Evolutionary conservation across 192 early-diverging fungal species (phyloP), one percentile per base, ranked within the genome.

Genomic region (Entomortierella chlamydospora): DNA sequence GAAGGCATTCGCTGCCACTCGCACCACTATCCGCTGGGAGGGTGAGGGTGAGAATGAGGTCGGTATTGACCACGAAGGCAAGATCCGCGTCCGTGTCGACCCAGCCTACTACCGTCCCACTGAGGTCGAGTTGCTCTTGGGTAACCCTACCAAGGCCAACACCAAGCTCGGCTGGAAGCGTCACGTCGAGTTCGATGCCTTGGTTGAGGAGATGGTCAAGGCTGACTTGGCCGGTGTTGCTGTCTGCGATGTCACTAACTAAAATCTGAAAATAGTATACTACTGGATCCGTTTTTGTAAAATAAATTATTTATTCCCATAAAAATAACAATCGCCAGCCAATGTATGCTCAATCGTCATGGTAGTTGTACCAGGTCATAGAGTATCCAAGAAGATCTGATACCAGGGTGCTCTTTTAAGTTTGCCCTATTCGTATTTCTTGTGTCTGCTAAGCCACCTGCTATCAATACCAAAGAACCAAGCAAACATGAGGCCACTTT

Each of bases 101-200:
- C 83, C 87, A 31, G 87, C 88, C 60, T 93, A 93, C 77, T 93
- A 91, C 87, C 90, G 92, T 65, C 92, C 92, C 41, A 87, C 92
- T 37, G 92, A 93, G 78, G 92, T 93, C 22, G 92, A 93, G 57
- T 49, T 92, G 4, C 81, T 93, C 37, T 81, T 92, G 47, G 92
- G 92, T 43, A 85, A 92, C 70, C 90, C 92, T 39, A 68, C 88
- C 17, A 93, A 93, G 83, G 90, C 92, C 18, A 84, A 88, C 57
- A 85, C 83, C 57, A 74, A 81, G 30, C 83, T 47, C 45, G 45
- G 45, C 45, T 47, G 45, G 45, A 47, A 47, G 45, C 45, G 45
- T 47, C 5, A 5, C 3, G 45, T 47, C 20, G 15, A 47, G 45
- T 47, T 47, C 15, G 45, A 47, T 2, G 45, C 5, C 8, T 17